Conservation (phyloP, 768 basidiomycete species). For the Russula foetens region DNA sequence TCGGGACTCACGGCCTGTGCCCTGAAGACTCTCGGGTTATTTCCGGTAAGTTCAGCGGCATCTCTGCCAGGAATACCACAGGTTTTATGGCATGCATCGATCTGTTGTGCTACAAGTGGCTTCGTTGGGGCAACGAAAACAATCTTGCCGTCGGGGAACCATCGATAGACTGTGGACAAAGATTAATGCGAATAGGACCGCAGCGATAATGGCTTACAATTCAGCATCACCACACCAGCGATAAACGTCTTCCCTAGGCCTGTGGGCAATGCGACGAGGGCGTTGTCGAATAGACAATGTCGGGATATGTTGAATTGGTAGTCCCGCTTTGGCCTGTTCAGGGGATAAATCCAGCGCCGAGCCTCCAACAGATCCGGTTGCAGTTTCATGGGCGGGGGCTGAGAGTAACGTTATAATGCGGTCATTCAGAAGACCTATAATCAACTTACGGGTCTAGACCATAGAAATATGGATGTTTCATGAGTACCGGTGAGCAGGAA, state of each 20-base stretch:
- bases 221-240: slow-evolving; percentile 93
- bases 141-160: slow-evolving; percentile 89
- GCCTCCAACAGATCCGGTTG: slow-evolving; percentile 67
- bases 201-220: slow-evolving; percentile 47
- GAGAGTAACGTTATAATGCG: background rate
- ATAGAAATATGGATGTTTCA: background rate
- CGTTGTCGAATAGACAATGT: slow-evolving; percentile 83
- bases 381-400: slow-evolving; percentile 76
- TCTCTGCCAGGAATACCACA: slow-evolving; percentile 90
- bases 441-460: slow-evolving; percentile 10
- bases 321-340: slow-evolving; percentile 79
- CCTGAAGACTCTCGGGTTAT: slow-evolving; percentile 46
- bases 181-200: slow-evolving; percentile 1
- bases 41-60: slow-evolving; percentile 82
- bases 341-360: slow-evolving; percentile 86
- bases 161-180: slow-evolving; percentile 60
- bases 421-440: background rate
- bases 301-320: slow-evolving; percentile 94
- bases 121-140: slow-evolving; percentile 96
- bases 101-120: slow-evolving; percentile 92
- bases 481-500: background rate
- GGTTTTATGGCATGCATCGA: slow-evolving; percentile 84
- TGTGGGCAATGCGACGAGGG: slow-evolving; percentile 89
- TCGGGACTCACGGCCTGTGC: slow-evolving; percentile 45
- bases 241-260: slow-evolving; percentile 98